Conservation (phyloP, 495 filamentous ascomycete species). For the Entonaema liquescens region DNA sequence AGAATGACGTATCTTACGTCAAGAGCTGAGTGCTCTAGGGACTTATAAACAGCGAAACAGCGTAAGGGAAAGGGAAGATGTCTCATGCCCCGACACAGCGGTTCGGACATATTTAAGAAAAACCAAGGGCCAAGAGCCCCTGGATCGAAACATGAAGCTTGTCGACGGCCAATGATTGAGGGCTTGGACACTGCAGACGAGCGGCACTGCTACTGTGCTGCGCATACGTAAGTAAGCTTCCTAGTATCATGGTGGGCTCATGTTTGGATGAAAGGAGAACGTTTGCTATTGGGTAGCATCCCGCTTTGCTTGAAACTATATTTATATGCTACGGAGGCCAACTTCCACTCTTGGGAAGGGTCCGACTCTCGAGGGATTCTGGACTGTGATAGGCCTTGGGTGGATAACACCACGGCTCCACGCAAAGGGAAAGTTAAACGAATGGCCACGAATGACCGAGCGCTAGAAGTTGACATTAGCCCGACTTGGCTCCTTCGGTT, state of each 20-base stretch:
- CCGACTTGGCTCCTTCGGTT: conserved; percentile 14
- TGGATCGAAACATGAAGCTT: conserved; percentile 13
- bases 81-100: background rate
- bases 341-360: conserved; percentile 31
- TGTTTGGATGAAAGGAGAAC: conserved; percentile 14
- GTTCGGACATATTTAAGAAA: conserved; percentile 28
- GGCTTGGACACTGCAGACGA: conserved; percentile 20
- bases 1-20: conserved; percentile 61
- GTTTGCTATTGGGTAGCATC: conserved; percentile 24
- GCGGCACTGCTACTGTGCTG: conserved; percentile 16
- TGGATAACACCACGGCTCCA: background rate
- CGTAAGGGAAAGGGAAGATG: conserved; percentile 2
- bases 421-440: conserved; percentile 19
- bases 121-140: conserved; percentile 14
- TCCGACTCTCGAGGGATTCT: conserved; percentile 19
- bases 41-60: conserved; percentile 19
- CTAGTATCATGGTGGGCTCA: conserved; percentile 14
- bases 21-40: conserved; percentile 47
- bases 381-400: conserved; percentile 8
- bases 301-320: conserved; percentile 10
- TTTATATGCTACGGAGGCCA: conserved; percentile 15
- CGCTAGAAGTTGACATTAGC: conserved; percentile 20
- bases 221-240: conserved; percentile 8
- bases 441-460: background rate
- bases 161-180: conserved; percentile 6